Base-by-base conservation (phyloP, 2,329 filamentous ascomycete genomes). In the Paecilomyces sp. region DNA sequence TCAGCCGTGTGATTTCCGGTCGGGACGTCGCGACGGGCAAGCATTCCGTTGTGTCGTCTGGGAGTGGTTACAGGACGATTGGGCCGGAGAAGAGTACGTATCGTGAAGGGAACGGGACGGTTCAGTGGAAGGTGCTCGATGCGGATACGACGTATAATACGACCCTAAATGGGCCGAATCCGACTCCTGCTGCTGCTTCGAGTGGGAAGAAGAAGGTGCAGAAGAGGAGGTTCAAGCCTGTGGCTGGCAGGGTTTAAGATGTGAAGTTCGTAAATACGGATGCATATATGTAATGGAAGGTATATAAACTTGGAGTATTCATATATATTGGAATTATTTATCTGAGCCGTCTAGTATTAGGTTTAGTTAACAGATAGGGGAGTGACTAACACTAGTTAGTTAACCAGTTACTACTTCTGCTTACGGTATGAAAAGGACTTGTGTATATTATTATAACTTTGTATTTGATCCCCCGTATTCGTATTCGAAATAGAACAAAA, bases 21-120 rank as follows among this genome's bases (percentile, higher is more conserved):
- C 67, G 73, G 22, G 81, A 85, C 58, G 74, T 86, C 58, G 79
- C 79, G 24, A 82, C 80, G 1, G 83, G 83, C 9, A 65, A 67
- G 52, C 41, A 22, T 15, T 5, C 15, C n/a, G n/a, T 18, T 22
- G 41, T 47, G 41, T 12, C 11, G 8, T 33, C 31, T 28, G 6
- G 6, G 8, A 5, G 7, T 7, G 41, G 41, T 7, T 47, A 47
- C n/a, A 47, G 9, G 41, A 47, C 41, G 7, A n/a, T 47, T 7
- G 41, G 41, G 2, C 4, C 15, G 41, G n/a, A 18, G 41, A 47
- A 47, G 41, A 47, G 41, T 18, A 47, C 41, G 5, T 47, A 47
- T 18, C 41, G 64, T 7, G 68, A 72, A 57, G 66, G 66, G 18
- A 67, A 67, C 47, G 54, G 57, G 7, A 67, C 81, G 1, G 69